Evolutionary conservation across 1,139 yeast species (phyloP), one percentile per base, ranked within the genome.

Genomic region (Suhomyces chickasaworum): DNA sequence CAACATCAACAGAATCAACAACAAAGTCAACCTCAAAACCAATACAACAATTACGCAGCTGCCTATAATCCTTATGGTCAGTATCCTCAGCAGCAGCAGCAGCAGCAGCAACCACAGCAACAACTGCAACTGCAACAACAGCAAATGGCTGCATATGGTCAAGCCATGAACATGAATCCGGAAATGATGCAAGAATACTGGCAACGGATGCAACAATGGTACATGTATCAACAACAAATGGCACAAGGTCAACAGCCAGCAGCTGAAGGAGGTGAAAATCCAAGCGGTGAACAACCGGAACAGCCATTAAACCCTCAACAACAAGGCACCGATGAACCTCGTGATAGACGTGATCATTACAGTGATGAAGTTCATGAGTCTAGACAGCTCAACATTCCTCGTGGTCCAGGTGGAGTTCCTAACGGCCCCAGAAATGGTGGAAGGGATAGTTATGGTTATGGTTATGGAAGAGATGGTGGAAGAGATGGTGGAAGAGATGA

Each of bases 101-200:
- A 63, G 41, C 22, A 5, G 22, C 22, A 20, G 22, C 22, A n/a
- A n/a, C 68, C 60, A 44, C 38, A 34, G 25, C 48, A 23, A 42
- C 51, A 45, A 22, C 29, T 25, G 29, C 51, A 40, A 22, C 52
- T 37, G 27, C 45, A 29, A 29, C 32, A 29, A 23, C 37, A 22
- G 27, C 37, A 52, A 51, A 45, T 58, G 58, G 54, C 54, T 36
- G 54, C 61, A 17, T 63, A 64, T 48, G 66, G 69, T 34, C 73
- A 63, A 48, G 54, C 55, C 37, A 50, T 48, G 44, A 86, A 84
- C 45, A 83, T 84, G 80, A 81, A 86, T 33, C 93, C 95, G 4
- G 89, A 87, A 53, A 84, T 86, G 79, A 85, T 89, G 89, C 84
- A 85, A 44, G 96, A 89, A 59, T 91, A 90, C 65, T 87, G 90